These are phyloP conservation scores for Volvox africanus DNA, from an alignment of 139 green algal genomes.

Conservation along the genomic window DNA sequence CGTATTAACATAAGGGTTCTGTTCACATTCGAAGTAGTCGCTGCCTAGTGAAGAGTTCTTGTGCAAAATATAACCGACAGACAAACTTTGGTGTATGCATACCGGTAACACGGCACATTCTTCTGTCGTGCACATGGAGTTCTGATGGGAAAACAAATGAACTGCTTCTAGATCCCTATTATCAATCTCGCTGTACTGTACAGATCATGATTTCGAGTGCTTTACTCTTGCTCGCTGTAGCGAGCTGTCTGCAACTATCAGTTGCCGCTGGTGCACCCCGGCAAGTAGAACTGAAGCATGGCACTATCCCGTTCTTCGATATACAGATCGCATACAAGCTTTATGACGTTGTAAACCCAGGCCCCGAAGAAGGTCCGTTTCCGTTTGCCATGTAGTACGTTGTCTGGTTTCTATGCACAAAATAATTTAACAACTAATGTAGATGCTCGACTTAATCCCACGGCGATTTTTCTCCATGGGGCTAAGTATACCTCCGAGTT, in stretches of 20 bases:
- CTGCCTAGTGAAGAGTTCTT: too few relatives aligned
- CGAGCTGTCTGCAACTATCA: not conserved
- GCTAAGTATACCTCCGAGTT: conserved; percentile 43
- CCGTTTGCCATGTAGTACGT: not conserved
- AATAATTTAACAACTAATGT: not conserved
- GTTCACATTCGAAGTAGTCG: too few relatives aligned
- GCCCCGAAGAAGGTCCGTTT: not conserved
- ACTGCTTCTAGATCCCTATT: too few relatives aligned
- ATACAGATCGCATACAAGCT: conserved; percentile 40
- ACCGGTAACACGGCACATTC: not conserved
- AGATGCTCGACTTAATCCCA: not conserved
- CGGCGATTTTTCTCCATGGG: conserved; percentile 58
- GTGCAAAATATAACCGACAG: too few relatives aligned
- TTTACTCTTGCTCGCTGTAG: not conserved
- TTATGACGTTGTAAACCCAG: conserved; percentile 27
- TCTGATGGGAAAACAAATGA: not conserved
- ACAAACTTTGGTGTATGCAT: too few relatives aligned
- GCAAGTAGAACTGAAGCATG: conserved; percentile 7
- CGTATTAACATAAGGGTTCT: too few relatives aligned
- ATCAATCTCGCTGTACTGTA: not conserved
- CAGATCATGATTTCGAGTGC: not conserved
- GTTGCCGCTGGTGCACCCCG: not conserved
- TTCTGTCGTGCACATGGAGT: not conserved
- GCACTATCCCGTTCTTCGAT: conserved; percentile 29
- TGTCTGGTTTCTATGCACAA: not conserved